These are phyloP conservation scores for Microbotryomycetes sp. DNA, from an alignment of 1,284 basidiomycete species.

Conservation along the genomic window DNA sequence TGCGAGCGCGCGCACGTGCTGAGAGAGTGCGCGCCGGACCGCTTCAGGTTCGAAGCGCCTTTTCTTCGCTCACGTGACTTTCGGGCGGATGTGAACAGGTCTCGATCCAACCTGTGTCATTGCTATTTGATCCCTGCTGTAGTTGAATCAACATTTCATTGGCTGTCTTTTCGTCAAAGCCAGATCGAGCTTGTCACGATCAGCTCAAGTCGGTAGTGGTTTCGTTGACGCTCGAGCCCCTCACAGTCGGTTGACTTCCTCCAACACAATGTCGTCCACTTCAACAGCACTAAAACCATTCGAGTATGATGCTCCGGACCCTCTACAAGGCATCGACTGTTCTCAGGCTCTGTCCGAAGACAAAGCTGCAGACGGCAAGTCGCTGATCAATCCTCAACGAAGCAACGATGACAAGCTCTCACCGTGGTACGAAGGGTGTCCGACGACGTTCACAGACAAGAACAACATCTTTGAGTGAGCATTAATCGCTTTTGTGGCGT, in stretches of 20 bases:
- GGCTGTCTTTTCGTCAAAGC: too few relatives aligned
- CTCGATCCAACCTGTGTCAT: too few relatives aligned
- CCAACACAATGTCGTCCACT: too few relatives aligned
- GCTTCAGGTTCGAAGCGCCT: not conserved
- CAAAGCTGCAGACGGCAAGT: slow-evolving; percentile 56
- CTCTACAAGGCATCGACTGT: not conserved
- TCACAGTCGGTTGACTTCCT: not conserved
- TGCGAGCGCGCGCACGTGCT: too few relatives aligned
- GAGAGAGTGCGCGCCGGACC: too few relatives aligned
- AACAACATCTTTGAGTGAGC: slow-evolving; percentile 25
- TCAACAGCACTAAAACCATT: too few relatives aligned
- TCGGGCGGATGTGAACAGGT: not conserved
- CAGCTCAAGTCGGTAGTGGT: not conserved
- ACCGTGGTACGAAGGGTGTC: slow-evolving; percentile 18
- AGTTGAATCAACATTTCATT: too few relatives aligned
- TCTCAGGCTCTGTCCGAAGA: slow-evolving; percentile 47
- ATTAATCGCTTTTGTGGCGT: too few relatives aligned
- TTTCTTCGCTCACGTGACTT: not conserved
- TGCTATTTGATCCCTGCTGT: too few relatives aligned
- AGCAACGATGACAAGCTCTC: slow-evolving; percentile 42
- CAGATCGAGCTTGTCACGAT: too few relatives aligned
- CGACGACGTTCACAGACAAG: slow-evolving; percentile 10
- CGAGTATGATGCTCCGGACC: not conserved
- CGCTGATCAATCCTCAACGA: slow-evolving; percentile 50
- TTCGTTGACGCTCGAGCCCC: slow-evolving; percentile 2